phyloP scores from a whole-genome alignment of 371 early-diverging fungal species.

The Dichotomocladium elegans region DNA sequence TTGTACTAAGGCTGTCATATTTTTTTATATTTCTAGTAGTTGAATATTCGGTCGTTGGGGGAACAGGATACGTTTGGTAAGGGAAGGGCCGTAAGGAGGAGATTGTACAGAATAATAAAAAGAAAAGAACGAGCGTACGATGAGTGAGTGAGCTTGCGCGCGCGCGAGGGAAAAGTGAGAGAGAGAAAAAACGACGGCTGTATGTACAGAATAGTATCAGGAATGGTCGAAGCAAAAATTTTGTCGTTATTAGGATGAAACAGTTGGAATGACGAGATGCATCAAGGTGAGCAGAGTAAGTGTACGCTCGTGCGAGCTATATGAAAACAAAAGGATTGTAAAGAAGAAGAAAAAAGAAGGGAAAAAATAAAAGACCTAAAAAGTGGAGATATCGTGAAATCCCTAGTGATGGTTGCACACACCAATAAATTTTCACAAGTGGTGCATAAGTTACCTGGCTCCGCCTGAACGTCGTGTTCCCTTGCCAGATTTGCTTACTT shows the following conservation, averaged over 20 bases:
- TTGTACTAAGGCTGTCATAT: constrained; percentile 16
- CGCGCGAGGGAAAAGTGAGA: too few species aligned
- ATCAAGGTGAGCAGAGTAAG: constrained; percentile 3
- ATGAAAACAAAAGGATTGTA: not conserved
- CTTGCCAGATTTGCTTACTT: constrained; percentile 1
- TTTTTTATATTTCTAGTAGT: constrained; percentile 1
- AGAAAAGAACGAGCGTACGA: not conserved
- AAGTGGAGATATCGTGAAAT: not conserved
- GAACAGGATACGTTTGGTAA: too few species aligned
- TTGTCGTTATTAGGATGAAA: not conserved
- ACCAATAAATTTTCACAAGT: not conserved
- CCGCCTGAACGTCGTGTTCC: not conserved
- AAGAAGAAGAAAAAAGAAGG: not conserved
- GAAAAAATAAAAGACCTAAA: not conserved
- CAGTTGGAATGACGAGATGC: not conserved
- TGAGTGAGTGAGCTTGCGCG: too few species aligned
- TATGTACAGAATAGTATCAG: constrained; percentile 2
- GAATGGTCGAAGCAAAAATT: not conserved
- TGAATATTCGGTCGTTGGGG: too few species aligned
- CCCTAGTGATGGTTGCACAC: constrained; percentile 1
- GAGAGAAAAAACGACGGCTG: too few species aligned
- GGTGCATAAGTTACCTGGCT: not conserved
- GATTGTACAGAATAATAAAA: constrained; percentile 1
- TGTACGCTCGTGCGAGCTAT: not conserved
- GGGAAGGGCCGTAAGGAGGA: not conserved